These are phyloP conservation scores for Leptodontidium sp. DNA, from an alignment of 2,329 filamentous ascomycete species.

Conservation along the genomic window DNA sequence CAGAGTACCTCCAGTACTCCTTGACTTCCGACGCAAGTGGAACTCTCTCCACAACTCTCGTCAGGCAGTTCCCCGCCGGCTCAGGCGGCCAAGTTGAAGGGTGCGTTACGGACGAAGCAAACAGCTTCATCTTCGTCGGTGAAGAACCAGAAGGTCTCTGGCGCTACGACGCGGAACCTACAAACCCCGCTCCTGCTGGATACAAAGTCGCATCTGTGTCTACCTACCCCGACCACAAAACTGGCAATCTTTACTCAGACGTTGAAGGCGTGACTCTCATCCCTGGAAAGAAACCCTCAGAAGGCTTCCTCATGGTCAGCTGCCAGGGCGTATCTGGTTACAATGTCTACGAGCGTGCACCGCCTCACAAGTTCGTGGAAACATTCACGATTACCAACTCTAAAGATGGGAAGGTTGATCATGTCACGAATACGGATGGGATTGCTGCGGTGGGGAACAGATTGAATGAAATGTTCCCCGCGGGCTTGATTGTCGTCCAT, in stretches of 20 bases:
- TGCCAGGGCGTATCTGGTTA: slow-evolving; percentile 17
- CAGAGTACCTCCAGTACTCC: slow-evolving; percentile 7
- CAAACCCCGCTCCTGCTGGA: neutral
- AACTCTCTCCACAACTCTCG: neutral
- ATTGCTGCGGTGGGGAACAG: slow-evolving; percentile 17
- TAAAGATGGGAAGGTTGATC: slow-evolving; percentile 5
- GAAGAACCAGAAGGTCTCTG: slow-evolving; percentile 14
- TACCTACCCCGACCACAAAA: slow-evolving; percentile 12
- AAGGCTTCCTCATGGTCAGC: slow-evolving; percentile 13
- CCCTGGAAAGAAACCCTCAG: neutral
- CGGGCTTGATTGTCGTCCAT: slow-evolving; percentile 9
- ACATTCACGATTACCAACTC: slow-evolving; percentile 7
- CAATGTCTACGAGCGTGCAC: slow-evolving; percentile 18
- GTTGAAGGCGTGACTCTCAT: slow-evolving; percentile 19
- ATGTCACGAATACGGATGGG: slow-evolving; percentile 16
- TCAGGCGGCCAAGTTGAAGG: slow-evolving; percentile 19
- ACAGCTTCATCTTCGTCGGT: slow-evolving; percentile 13
- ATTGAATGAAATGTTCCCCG: slow-evolving; percentile 10
- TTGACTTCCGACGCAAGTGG: neutral
- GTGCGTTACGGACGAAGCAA: slow-evolving; percentile 15
- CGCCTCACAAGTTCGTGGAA: slow-evolving; percentile 11
- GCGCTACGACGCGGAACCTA: slow-evolving; percentile 18
- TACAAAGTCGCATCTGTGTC: slow-evolving; percentile 14
- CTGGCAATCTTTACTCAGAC: slow-evolving; percentile 11
- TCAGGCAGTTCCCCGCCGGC: slow-evolving; percentile 11